Percentiles rank a stretch among this genome's conserved stretches.
Evolutionary conservation across 495 filamentous ascomycete genomes (phyloP).

Genomic region (Penicillium salamii): DNA sequence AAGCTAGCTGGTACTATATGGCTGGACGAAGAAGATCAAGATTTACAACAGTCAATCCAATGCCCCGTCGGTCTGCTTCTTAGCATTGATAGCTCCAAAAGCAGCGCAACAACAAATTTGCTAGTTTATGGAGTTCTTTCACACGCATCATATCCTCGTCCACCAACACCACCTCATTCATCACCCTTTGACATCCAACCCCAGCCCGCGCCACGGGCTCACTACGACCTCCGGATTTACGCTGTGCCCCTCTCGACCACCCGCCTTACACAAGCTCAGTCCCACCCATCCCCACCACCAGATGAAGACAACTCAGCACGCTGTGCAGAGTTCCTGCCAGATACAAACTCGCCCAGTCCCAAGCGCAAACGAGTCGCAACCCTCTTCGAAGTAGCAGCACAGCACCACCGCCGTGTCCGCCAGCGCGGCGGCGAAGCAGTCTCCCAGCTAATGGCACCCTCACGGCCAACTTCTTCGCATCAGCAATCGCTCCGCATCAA

Average conservation of each 20-base stretch:
- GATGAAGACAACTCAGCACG: constrained; percentile 18
- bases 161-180: constrained; percentile 48
- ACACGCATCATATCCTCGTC: constrained; percentile 27
- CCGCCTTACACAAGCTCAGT: constrained; percentile 32
- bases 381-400: constrained; percentile 59
- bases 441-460: constrained; percentile 52
- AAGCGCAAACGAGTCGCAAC: constrained; percentile 56
- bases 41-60: constrained; percentile 32
- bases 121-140: constrained; percentile 52
- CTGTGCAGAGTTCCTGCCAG: constrained; percentile 40
- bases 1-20: constrained; percentile 32
- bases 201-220: constrained; percentile 7
- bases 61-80: constrained; percentile 43
- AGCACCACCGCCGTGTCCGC: constrained; percentile 52
- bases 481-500: constrained; percentile 37
- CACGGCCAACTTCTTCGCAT: constrained; percentile 31
- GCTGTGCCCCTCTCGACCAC: constrained; percentile 36
- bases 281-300: constrained; percentile 32
- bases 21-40: constrained; percentile 34
- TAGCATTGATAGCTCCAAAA: constrained; percentile 25
- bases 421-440: constrained; percentile 55
- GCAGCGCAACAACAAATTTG: constrained; percentile 46
- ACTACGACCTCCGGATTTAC: constrained; percentile 39
- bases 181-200: constrained; percentile 33
- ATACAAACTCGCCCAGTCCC: constrained; percentile 40